Evolutionary conservation across 331 rosid species (phyloP).

Genomic region (Pyracantha coccinea): DNA sequence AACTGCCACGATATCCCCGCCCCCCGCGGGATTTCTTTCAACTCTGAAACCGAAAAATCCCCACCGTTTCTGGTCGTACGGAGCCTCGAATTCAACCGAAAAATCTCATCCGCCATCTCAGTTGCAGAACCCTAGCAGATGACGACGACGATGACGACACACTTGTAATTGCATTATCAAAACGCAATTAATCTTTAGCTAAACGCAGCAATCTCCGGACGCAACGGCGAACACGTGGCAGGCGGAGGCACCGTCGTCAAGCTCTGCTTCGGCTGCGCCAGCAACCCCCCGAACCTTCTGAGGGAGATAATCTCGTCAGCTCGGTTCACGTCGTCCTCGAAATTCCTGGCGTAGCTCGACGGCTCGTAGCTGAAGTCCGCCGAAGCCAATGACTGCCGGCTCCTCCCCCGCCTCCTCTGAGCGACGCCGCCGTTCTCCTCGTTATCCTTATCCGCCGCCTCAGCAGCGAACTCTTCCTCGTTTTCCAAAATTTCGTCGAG

Average conservation of each 20-base stretch:
- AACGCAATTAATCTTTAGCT: not conserved
- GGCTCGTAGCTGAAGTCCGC: constrained; percentile 25
- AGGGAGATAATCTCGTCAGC: not conserved
- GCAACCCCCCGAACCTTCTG: constrained; percentile 2
- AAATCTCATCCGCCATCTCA: not conserved
- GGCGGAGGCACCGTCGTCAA: not conserved
- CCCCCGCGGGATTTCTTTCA: not conserved
- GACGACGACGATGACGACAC: not conserved
- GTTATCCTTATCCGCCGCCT: not conserved
- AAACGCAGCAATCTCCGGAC: not conserved
- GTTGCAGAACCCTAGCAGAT: not conserved
- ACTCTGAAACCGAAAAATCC: not conserved
- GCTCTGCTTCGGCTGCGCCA: constrained; percentile 5
- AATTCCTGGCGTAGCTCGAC: constrained; percentile 30
- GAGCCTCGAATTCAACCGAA: not conserved
- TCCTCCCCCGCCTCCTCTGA: not conserved
- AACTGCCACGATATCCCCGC: not conserved
- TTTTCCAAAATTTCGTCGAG: not conserved
- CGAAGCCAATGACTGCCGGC: constrained; percentile 2
- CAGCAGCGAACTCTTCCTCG: not conserved
- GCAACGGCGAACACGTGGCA: not conserved
- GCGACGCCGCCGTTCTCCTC: not conserved
- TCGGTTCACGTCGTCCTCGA: constrained; percentile 22
- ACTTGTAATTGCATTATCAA: not conserved
- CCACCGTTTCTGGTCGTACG: too few species aligned